Evolutionary conservation across 208 protist genomes (phyloP), one percentile per base, ranked within the genome.

Genomic region (Leishmania braziliensis): DNA sequence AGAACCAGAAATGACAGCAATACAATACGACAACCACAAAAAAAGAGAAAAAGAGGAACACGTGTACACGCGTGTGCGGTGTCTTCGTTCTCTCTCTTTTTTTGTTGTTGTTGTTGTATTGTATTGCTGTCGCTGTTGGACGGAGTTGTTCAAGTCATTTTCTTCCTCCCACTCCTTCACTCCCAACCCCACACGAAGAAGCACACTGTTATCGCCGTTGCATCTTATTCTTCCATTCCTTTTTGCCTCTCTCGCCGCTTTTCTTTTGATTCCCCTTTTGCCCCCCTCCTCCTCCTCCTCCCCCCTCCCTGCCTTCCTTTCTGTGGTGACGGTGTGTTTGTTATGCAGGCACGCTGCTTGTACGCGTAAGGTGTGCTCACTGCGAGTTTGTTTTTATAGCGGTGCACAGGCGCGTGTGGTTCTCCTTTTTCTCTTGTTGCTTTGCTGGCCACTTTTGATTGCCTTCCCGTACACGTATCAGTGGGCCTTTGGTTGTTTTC

Each of bases 271-370:
- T 75, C 36, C 26, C 20, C 36, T 39, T n/a, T 65, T 39, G 29
- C 6, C 68, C 36, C 62, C 36, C 4, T 79, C 63, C 62, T 70
- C 58, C 63, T n/a, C n/a, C n/a, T n/a, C n/a, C n/a, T n/a, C 68
- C 36, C 62, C 36, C 5, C 60, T 18, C 60, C 33, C 23, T 46
- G 65, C 16, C 23, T 26, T 36, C 29, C n/a, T 66, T 6, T 10
- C n/a, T 10, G 3, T 66, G 10, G 0, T 12, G 1, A 16, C 29
- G 0, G 39, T 72, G 5, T 48, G 48, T 39, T 63, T 70, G 62
- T 80, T 26, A 0, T 56, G 48, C 70, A 12, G 2, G 14, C 26
- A 48, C 26, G n/a, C 29, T 12, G 60, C 29, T 36, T 23, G 29
- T 66, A n/a, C n/a, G 60, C 12, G 23, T 36, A 66, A n/a, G 16